A percentile compares a stretch with the other conserved stretches of the same genome.
These are phyloP conservation scores for Apiotrichum siamense DNA, from an alignment of 1,284 basidiomycete genomes.

Conservation along the genomic window DNA sequence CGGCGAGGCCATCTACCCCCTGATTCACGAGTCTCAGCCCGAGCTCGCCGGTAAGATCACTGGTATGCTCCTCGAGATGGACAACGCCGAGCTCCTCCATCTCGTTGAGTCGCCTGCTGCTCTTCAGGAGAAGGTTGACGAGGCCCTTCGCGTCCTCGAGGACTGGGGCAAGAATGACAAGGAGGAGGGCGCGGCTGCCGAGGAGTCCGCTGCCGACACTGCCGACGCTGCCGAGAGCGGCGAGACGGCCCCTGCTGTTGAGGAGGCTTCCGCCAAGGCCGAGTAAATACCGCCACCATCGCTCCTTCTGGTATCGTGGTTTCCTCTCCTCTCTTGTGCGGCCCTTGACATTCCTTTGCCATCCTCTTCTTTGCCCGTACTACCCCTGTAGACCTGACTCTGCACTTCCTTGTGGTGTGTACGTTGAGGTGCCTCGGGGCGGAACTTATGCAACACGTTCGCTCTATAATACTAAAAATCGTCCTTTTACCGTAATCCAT, in stretches of 20 bases:
- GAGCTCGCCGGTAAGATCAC: conserved; percentile 96
- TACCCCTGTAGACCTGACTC: neutral
- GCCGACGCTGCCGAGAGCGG: conserved; percentile 17
- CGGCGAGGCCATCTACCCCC: conserved; percentile 87
- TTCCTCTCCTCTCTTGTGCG: no score
- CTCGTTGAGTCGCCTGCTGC: conserved; percentile 74
- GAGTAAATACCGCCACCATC: neutral
- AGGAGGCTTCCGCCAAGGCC: conserved; percentile 1
- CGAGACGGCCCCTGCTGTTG: conserved; percentile 6
- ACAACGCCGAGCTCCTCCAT: conserved; percentile 81
- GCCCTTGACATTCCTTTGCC: no score
- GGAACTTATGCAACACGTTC: neutral
- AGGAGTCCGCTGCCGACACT: conserved; percentile 22
- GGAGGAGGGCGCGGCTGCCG: conserved; percentile 19
- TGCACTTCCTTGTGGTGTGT: neutral
- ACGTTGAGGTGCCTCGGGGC: neutral
- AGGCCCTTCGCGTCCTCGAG: conserved; percentile 57
- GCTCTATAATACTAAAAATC: neutral
- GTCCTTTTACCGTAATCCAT: no score
- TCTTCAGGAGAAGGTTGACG: conserved; percentile 78
- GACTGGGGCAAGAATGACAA: conserved; percentile 44
- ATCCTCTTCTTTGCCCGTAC: no score
- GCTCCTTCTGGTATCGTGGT: no score
- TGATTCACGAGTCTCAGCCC: conserved; percentile 68
- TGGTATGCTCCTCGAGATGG: conserved; percentile 96